Evolutionary conservation across 2,329 filamentous ascomycete species (phyloP).

Genomic region (Thielaviopsis musarum): DNA sequence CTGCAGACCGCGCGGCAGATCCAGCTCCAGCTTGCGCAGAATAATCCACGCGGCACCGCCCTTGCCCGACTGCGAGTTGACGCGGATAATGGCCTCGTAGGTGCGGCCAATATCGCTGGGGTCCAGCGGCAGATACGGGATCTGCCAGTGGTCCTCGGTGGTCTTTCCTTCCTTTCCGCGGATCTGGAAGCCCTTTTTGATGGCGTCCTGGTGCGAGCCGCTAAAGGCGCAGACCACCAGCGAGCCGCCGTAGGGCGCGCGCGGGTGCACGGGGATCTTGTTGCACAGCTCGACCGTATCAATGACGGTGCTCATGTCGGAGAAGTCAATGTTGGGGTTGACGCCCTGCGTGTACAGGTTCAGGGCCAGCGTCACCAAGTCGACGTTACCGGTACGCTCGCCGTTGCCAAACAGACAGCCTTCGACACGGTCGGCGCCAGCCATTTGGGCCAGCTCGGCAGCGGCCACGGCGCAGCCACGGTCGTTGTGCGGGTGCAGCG

Average conservation of each 20-base stretch:
- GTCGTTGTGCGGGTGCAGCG: conserved; percentile 89
- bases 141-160: conserved; percentile 56
- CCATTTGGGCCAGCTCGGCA: conserved; percentile 89
- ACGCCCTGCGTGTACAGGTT: conserved; percentile 94
- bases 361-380: conserved; percentile 78
- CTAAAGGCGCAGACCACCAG: conserved; percentile 87
- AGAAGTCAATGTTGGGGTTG: conserved; percentile 74
- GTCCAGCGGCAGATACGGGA: conserved; percentile 87
- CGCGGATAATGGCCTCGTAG: conserved; percentile 95
- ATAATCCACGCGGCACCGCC: conserved; percentile 92
- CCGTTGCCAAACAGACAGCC: conserved; percentile 90
- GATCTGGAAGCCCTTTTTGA: conserved; percentile 75
- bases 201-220: conserved; percentile 86
- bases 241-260: conserved; percentile 79
- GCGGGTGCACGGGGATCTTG: conserved; percentile 83
- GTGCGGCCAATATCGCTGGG: conserved; percentile 85
- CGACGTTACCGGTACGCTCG: conserved; percentile 88
- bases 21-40: conserved; percentile 71
- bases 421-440: conserved; percentile 84
- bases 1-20: conserved; percentile 82
- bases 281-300: conserved; percentile 81
- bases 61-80: conserved; percentile 94
- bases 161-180: conserved; percentile 44
- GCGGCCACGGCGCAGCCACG: conserved; percentile 79
- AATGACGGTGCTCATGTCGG: conserved; percentile 71